Evolutionary conservation across 2,329 filamentous ascomycete genomes (phyloP), one percentile per base, ranked within the genome.

Genomic region (Tolypocladium album): DNA sequence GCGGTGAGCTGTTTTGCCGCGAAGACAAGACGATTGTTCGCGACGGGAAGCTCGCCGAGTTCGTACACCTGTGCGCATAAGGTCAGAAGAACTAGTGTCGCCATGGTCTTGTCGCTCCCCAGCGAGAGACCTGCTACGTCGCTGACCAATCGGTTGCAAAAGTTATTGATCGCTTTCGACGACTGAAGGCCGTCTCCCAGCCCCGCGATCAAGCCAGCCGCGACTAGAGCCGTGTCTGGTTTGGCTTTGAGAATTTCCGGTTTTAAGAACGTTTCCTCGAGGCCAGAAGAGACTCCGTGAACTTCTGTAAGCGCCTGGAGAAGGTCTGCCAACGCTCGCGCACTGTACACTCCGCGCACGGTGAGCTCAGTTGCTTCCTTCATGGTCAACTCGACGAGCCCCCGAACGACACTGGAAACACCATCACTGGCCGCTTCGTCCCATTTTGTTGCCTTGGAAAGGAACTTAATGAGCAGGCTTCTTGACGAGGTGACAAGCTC

Each of bases 1-100:
- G 84, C 82, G 0, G 89, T 82, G 9, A 96, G 80, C 63, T 92
- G 87, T 68, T 89, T 90, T 50, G 93, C 84, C 11, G 93, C 86
- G 74, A 96, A 94, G 0, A 96, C 85, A 3, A 94, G 74, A 31
- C 92, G 83, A 67, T 92, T 86, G 53, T 81, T 83, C 1, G 82
- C 80, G 1, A 86, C 79, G 0, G 84, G 84, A 9, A 86, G 64
- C 62, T 80, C 74, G 2, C 77, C 81, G 0, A 70, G 56, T 31
- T 80, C 77, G 62, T 84, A 88, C 17, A 85, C 71, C 11, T 74
- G 70, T 61, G 82, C 71, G 60, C 76, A 79, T 9, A 80, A 72
- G 22, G 85, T 81, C 5, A 88, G 72, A 1, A 87, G 73, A 2
- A 82, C 77, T 3, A 88, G 71, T 0, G 74, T 76, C 36, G 75